These are phyloP conservation scores for Fusarium sp. DNA, from an alignment of 2,329 filamentous ascomycete genomes.

Conservation along the genomic window DNA sequence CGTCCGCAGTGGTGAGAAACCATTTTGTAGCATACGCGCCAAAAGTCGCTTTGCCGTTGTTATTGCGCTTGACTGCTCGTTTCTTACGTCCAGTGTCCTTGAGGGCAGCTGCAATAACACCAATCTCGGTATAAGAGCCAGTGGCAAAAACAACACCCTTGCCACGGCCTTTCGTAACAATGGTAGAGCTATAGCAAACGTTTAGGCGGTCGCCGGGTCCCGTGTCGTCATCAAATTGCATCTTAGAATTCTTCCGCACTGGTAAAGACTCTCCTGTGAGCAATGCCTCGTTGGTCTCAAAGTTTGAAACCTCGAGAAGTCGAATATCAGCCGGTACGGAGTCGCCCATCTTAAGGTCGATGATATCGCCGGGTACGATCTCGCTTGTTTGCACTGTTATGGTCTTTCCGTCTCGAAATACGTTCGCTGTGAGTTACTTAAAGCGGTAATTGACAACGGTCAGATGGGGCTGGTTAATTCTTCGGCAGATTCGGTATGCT, in stretches of 20 bases:
- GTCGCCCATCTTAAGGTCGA: constrained; percentile 67
- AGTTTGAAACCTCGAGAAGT: constrained; percentile 31
- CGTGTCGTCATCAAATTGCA: constrained; percentile 58
- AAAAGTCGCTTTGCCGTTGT: constrained; percentile 57
- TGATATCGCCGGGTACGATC: constrained; percentile 65
- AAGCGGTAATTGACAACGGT: constrained; percentile 11
- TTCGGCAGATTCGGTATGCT: neutral
- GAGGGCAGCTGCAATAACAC: constrained; percentile 68
- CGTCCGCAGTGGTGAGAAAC: constrained; percentile 49
- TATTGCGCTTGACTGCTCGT: constrained; percentile 56
- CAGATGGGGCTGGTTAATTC: neutral
- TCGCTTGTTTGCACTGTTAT: constrained; percentile 28
- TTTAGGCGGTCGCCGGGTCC: constrained; percentile 70
- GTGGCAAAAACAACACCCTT: constrained; percentile 72
- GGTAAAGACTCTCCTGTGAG: constrained; percentile 61
- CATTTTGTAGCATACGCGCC: constrained; percentile 52
- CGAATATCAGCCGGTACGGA: constrained; percentile 72
- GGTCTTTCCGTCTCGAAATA: constrained; percentile 37
- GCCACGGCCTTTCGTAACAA: constrained; percentile 71
- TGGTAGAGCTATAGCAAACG: constrained; percentile 73
- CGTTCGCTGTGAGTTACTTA: constrained; percentile 27
- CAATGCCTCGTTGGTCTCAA: constrained; percentile 34
- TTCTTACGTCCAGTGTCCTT: constrained; percentile 51
- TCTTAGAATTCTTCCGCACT: constrained; percentile 64
- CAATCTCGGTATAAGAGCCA: constrained; percentile 73